phyloP scores from a whole-genome alignment of 306 rosid genomes.

The Biancaea sappan region DNA sequence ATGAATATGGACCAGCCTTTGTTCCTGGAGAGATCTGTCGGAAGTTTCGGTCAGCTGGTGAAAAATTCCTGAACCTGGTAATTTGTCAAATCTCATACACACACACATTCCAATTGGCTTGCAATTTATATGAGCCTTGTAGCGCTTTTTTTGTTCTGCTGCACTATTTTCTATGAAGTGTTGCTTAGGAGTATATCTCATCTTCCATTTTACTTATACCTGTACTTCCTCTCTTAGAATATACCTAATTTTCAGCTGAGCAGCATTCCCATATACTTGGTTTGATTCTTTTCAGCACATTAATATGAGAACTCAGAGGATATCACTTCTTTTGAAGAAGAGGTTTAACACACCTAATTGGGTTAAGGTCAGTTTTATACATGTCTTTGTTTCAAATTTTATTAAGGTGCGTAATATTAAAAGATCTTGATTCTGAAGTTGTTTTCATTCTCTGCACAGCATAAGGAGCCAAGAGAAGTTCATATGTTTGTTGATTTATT shows the following conservation, averaged over 20 bases:
- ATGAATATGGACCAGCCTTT: conserved; percentile 70
- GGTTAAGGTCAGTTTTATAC: conserved; percentile 70
- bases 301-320: conserved; percentile 71
- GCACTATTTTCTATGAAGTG: not conserved
- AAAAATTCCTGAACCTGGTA: conserved; percentile 80
- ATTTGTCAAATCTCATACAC: conserved; percentile 15
- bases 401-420: conserved; percentile 13
- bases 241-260: conserved; percentile 2
- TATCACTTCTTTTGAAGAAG: conserved; percentile 77
- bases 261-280: conserved; percentile 18
- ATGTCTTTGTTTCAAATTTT: conserved; percentile 14
- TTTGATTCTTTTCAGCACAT: conserved; percentile 62
- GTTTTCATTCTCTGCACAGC: conserved; percentile 54
- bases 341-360: conserved; percentile 87
- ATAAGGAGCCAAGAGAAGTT: conserved; percentile 97
- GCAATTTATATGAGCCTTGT: not conserved
- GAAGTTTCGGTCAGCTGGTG: conserved; percentile 67
- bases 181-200: not conserved
- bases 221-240: not conserved
- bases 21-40: conserved; percentile 76
- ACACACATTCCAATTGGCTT: not conserved
- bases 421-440: conserved; percentile 25
- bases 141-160: not conserved
- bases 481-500: conserved; percentile 93
- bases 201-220: not conserved